These are phyloP conservation scores for Kwoniella sp. DNA, from an alignment of 768 basidiomycete species.

Conservation along the genomic window DNA sequence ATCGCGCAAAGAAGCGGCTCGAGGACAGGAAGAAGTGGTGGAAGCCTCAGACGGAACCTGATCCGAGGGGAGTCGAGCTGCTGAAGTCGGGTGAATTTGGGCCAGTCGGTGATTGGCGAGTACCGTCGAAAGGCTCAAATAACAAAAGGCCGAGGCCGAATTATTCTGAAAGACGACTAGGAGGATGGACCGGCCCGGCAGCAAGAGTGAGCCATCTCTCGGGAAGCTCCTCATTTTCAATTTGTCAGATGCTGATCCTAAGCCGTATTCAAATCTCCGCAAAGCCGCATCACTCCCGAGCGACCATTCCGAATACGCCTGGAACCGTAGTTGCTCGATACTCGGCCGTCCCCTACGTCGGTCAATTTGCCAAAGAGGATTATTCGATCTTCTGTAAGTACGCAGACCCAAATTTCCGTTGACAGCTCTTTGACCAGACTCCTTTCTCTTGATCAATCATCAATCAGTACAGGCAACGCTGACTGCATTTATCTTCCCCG, in stretches of 20 bases:
- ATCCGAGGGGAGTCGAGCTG: constrained; percentile 38
- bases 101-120: constrained; percentile 39
- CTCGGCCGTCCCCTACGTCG: constrained; percentile 52
- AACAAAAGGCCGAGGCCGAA: constrained; percentile 10
- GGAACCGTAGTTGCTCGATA: constrained; percentile 55
- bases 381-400: constrained; percentile 49
- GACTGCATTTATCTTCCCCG: no score
- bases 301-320: constrained; percentile 40
- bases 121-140: neutral
- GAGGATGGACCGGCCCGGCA: constrained; percentile 8
- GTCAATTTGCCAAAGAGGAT: constrained; percentile 52
- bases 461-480: no score
- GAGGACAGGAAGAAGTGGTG: constrained; percentile 44
- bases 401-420: neutral
- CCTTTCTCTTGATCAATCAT: constrained; percentile 26
- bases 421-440: neutral
- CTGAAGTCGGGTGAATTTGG: constrained; percentile 50
- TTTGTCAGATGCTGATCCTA: neutral
- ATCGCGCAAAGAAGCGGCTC: constrained; percentile 2
- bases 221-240: no score
- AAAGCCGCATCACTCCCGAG: constrained; percentile 9
- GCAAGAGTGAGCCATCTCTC: constrained; percentile 2
- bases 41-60: constrained; percentile 35
- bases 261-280: neutral
- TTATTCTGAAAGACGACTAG: neutral